phyloP scores from a whole-genome alignment of 176 grass and related monocot genomes.

The Hyparrhenia diplandra region DNA sequence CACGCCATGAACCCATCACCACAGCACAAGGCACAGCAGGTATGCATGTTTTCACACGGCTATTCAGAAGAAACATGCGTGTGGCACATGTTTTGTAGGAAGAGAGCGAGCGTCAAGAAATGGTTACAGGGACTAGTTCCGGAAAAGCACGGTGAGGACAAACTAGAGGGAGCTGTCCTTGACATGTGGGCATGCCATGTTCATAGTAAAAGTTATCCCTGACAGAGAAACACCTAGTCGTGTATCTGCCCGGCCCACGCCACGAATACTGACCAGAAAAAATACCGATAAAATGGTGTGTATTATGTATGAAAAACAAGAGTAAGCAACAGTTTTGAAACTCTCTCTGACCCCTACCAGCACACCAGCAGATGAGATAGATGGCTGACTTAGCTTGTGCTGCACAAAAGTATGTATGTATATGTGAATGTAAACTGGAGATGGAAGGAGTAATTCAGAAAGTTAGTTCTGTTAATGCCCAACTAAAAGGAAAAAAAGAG shows the following conservation, averaged over 20 bases:
- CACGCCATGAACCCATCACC: neutral
- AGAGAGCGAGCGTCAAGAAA: neutral
- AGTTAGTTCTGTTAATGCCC: neutral
- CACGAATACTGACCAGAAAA: conserved; percentile 34
- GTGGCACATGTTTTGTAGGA: neutral
- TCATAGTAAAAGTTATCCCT: neutral
- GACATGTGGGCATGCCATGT: conserved; percentile 21
- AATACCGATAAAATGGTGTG: neutral
- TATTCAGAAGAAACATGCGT: conserved; percentile 1
- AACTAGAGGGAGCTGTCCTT: conserved; percentile 28
- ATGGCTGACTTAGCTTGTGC: neutral
- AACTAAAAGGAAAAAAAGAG: neutral
- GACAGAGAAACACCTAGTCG: conserved; percentile 13
- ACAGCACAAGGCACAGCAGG: neutral
- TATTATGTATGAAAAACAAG: neutral
- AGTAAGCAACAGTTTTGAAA: conserved; percentile 14
- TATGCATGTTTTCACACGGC: neutral
- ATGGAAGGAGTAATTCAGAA: neutral
- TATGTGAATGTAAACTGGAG: neutral
- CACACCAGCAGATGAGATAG: neutral
- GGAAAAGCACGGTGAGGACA: conserved; percentile 30
- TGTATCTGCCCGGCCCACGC: conserved; percentile 19
- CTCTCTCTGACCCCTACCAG: neutral
- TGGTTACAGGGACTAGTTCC: neutral
- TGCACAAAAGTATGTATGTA: neutral